Evolutionary conservation across 805 yeast genomes (phyloP), one percentile per base, ranked within the genome.

Genomic region (Alloascoidea hylecoeti): DNA sequence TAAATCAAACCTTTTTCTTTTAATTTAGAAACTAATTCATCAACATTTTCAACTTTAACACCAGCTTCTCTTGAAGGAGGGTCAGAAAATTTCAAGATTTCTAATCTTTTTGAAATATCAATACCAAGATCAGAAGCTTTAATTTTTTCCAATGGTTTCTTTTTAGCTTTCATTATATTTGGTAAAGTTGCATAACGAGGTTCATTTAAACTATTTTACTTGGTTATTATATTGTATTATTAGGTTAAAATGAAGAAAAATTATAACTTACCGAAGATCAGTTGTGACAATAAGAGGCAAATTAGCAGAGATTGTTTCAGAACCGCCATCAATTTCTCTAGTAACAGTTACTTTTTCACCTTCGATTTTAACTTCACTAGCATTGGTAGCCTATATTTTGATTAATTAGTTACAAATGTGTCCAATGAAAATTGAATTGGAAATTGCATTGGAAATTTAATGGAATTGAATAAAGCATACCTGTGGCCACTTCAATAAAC

Each of bases 101-200:
- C 76, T 42, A 88, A 60, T 49, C 89, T 72, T 28, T 72, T 69
- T 19, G 70, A 56, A 6, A 75, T 53, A 34, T 78, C 81, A 23
- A 80, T 68, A n/a, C 78, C 81, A 42, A 83, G 70, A 48, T 82
- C 94, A n/a, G 53, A 63, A 15, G 77, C 58, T 57, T 63, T 70
- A 58, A 72, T 56, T 52, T 73, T 66, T 48, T 75, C 84, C 55
- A 88, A 66, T 3, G 95, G 95, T 68, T 85, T 88, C 74, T 88
- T 88, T 68, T 92, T 92, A 40, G 97, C 97, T 67, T 92, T 92
- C 97, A 92, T 92, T 64, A 88, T 73, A 58, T 89, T 92, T 43
- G 96, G 96, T 53, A 92, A 68, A 12, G 94, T 75, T n/a, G 94
- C 95, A 52, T 85, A 92, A 50, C 96, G 77, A 34, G 99, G 98